These are phyloP conservation scores for Ilyonectria sp. DNA, from an alignment of 2,329 filamentous ascomycete species.

Conservation along the genomic window DNA sequence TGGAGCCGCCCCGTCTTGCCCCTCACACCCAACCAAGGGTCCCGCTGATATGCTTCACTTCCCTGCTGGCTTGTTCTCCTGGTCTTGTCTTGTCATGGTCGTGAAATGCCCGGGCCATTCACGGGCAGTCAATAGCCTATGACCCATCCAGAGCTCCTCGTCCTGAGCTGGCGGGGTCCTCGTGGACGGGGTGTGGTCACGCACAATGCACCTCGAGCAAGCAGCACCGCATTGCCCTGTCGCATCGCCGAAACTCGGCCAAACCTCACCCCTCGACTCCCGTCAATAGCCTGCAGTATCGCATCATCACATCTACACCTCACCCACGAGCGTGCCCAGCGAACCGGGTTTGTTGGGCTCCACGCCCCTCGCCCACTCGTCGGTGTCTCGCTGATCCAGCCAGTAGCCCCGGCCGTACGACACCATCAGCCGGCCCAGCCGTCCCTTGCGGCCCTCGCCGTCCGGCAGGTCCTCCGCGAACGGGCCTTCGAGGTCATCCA, in stretches of 20 bases:
- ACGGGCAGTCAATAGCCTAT: slow-evolving; percentile 6
- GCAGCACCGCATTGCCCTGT: slow-evolving; percentile 7
- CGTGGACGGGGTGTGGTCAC: slow-evolving; percentile 4
- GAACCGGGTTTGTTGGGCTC: slow-evolving; percentile 70
- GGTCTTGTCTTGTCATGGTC: slow-evolving; percentile 14
- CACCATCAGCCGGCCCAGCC: slow-evolving; percentile 85
- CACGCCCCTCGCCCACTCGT: slow-evolving; percentile 78
- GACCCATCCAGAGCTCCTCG: slow-evolving; percentile 2
- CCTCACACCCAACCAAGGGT: slow-evolving; percentile 5
- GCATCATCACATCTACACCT: slow-evolving; percentile 46
- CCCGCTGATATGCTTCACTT: slow-evolving; percentile 18
- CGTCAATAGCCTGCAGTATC: slow-evolving; percentile 26
- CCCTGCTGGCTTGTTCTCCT: slow-evolving; percentile 14
- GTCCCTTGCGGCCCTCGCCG: slow-evolving; percentile 84
- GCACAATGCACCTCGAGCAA: slow-evolving; percentile 7
- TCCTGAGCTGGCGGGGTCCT: slow-evolving; percentile 4
- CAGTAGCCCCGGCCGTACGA: slow-evolving; percentile 83
- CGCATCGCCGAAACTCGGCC: slow-evolving; percentile 5
- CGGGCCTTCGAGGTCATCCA: slow-evolving; percentile 70
- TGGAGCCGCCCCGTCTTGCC: slow-evolving; percentile 22
- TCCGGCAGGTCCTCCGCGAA: slow-evolving; percentile 80
- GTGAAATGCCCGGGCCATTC: slow-evolving; percentile 9
- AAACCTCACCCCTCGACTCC: slow-evolving; percentile 6
- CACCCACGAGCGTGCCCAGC: slow-evolving; percentile 54
- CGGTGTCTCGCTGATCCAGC: slow-evolving; percentile 78